Evolutionary conservation across 768 basidiomycete genomes (phyloP).

Genomic region (Psilocybe subaeruginosa): DNA sequence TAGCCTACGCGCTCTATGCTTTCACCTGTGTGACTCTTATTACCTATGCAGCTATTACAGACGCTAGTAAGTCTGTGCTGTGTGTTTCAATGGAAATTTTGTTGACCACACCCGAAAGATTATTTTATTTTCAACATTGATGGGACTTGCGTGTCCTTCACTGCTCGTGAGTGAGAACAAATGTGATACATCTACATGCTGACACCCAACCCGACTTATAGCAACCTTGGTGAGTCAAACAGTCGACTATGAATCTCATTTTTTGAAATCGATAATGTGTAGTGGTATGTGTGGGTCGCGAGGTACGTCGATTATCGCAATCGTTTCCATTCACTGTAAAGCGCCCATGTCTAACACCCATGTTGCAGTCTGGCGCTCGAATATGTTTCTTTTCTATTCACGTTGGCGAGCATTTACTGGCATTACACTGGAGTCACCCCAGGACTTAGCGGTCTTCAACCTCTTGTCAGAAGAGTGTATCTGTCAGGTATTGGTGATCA

Average conservation of each 20-base stretch:
- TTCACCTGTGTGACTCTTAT: conserved; percentile 13
- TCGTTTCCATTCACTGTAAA: neutral
- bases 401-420: conserved; percentile 9
- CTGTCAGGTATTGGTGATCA: conserved; percentile 12
- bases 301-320: neutral
- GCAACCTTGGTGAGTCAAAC: neutral
- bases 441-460: conserved; percentile 9
- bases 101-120: neutral
- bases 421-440: conserved; percentile 11
- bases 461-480: conserved; percentile 13
- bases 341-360: neutral
- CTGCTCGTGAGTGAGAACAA: conserved; percentile 13
- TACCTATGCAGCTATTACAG: conserved; percentile 10
- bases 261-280: neutral
- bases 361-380: conserved; percentile 17
- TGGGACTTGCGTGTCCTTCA: conserved; percentile 16
- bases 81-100: neutral
- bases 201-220: neutral
- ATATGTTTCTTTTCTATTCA: conserved; percentile 18
- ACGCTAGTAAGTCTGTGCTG: conserved; percentile 6
- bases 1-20: conserved; percentile 13
- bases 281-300: conserved; percentile 20
- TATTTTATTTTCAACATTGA: conserved; percentile 15
- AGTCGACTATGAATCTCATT: neutral
- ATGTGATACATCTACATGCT: neutral